Evolutionary conservation across 2,329 filamentous ascomycete genomes (phyloP).

Genomic region (Fusarium penzigii): DNA sequence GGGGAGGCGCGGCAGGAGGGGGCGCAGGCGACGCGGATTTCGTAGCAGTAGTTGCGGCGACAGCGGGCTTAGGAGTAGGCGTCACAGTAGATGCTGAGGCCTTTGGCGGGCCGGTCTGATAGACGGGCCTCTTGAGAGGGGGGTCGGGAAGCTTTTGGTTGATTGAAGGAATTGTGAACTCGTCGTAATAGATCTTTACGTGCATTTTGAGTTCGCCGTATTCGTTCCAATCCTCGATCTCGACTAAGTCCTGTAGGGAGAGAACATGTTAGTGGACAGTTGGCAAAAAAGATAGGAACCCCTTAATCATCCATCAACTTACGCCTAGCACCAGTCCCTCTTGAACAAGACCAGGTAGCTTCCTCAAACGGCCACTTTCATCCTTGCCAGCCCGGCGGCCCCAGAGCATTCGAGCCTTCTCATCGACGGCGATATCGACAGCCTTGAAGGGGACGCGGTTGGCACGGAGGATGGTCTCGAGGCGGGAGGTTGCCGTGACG

Average conservation of each 20-base stretch:
- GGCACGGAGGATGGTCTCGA: constrained; percentile 94
- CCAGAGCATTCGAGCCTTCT: constrained; percentile 87
- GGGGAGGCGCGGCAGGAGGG: constrained; percentile 24
- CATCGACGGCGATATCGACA: constrained; percentile 87
- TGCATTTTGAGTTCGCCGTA: constrained; percentile 92
- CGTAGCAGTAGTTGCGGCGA: constrained; percentile 19
- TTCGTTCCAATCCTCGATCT: constrained; percentile 99
- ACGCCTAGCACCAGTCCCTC: constrained; percentile 84
- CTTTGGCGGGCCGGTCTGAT: constrained; percentile 31
- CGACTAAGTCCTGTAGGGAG: constrained; percentile 72
- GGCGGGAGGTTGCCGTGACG: constrained; percentile 89
- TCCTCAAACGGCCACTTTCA: constrained; percentile 61
- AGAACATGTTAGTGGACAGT: background rate
- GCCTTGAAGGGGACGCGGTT: constrained; percentile 94
- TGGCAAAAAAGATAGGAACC: background rate
- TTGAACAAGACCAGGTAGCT: constrained; percentile 87
- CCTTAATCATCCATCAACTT: constrained; percentile 41
- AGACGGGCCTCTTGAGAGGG: constrained; percentile 27
- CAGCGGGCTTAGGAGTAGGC: constrained; percentile 23
- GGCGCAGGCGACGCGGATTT: constrained; percentile 28
- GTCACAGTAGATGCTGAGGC: constrained; percentile 22
- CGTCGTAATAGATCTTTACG: constrained; percentile 68
- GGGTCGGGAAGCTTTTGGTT: constrained; percentile 49
- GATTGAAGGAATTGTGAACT: constrained; percentile 59
- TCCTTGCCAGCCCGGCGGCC: constrained; percentile 78